Base-by-base conservation (phyloP, 768 basidiomycete species). In the Rhodocollybia butyracea region DNA sequence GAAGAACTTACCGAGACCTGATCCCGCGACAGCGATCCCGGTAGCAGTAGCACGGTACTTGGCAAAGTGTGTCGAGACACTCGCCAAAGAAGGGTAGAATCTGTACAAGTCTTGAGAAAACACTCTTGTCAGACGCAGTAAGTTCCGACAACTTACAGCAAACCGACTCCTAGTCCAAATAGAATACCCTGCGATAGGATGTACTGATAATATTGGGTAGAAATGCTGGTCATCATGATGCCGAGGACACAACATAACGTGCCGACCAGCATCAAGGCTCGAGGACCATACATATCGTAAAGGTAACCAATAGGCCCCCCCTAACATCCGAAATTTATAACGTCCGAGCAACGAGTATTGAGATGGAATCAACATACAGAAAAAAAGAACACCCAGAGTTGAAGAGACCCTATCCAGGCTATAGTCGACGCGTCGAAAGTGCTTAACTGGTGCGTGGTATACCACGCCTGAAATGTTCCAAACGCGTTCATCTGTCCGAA, bases 401-500 rank as follows among this genome's bases (percentile, higher is more conserved):
- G 87, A 43, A 88, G 58, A 1, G 84, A 83, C 5, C 86, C 86
- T 59, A 89, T 86, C 82, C 86, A 87, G 2, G 86, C 83, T 58
- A 88, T 84, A 22, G 74, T 78, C 34, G 81, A 83, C 13, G 82
- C 70, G 13, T 81, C 68, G 32, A 77, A 59, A 59, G 74, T 65
- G 17, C 65, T 64, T 17, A 89, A 74, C 64, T 88, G 82, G 65
- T 89, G 81, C 13, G 66, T 68, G 10, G 76, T 72, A 60, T 89
- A 89, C 81, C 82, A 88, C 12, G 81, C 68, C 65, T 88, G 84
- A 65, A 82, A 89, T 39, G 84, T 85, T 15, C 88, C 88, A 59
- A 88, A 89, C 42, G 86, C 79, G 51, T 76, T 85, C 73, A 88
- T 81, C 60, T 83, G 84, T 8, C 88, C 88, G 64, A 89, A 88